Percentiles rank a stretch among this genome's conserved stretches.
These are phyloP conservation scores for Raddia guianensis DNA, from an alignment of 176 grass and related monocot genomes.

Conservation along the genomic window DNA sequence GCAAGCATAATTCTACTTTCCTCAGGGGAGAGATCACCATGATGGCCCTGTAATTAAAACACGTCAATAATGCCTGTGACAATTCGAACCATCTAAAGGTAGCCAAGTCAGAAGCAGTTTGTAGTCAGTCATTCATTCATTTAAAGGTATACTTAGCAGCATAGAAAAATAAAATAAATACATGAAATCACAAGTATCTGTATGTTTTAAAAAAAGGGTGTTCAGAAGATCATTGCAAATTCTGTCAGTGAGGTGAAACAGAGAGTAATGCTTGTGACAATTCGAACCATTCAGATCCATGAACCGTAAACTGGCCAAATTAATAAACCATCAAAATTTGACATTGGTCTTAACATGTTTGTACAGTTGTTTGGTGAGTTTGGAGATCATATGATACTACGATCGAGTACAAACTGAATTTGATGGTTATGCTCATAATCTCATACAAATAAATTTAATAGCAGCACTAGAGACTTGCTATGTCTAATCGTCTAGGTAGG, in stretches of 20 bases:
- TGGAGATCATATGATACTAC: not conserved
- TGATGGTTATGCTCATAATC: not conserved
- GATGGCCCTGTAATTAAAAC: constrained; percentile 61
- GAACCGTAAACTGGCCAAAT: not conserved
- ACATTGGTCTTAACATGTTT: constrained; percentile 17
- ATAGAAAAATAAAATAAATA: constrained; percentile 26
- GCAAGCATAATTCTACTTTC: constrained; percentile 92
- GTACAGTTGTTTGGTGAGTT: not conserved
- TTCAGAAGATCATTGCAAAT: constrained; percentile 14
- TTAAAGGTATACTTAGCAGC: constrained; percentile 17
- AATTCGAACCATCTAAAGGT: too few species aligned
- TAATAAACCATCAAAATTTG: constrained; percentile 1
- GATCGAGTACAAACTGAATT: constrained; percentile 1
- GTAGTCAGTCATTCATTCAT: not conserved
- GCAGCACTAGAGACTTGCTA: constrained; percentile 14
- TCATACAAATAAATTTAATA: constrained; percentile 17
- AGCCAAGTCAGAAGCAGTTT: not conserved
- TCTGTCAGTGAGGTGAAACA: not conserved
- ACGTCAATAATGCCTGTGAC: not conserved
- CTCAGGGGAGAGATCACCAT: constrained; percentile 77
- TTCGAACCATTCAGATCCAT: not conserved
- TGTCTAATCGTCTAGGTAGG: not conserved
- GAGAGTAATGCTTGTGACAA: constrained; percentile 1
- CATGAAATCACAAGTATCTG: not conserved
- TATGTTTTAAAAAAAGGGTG: not conserved